phyloP scores from a whole-genome alignment of 164 flowering plant genomes.

The Paratinospora sagittata region DNA sequence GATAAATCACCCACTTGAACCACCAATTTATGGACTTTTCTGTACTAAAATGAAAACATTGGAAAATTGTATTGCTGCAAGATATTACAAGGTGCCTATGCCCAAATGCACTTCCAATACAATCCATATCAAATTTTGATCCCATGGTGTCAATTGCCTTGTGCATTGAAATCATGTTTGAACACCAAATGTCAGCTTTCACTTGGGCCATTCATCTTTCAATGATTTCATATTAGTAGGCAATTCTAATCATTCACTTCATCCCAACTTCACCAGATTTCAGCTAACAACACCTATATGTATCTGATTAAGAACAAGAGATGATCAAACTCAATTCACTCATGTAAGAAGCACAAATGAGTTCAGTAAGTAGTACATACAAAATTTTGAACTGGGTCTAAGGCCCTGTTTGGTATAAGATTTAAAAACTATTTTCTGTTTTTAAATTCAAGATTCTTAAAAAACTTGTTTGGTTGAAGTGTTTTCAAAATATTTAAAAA shows the following conservation, averaged over 20 bases:
- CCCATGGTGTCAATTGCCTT: neutral
- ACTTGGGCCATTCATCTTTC: neutral
- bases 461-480: too few species aligned
- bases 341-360: too few species aligned
- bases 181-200: neutral
- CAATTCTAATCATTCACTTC: too few species aligned
- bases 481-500: too few species aligned
- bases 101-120: neutral
- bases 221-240: neutral
- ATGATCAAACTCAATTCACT: neutral
- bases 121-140: neutral
- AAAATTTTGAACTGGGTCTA: too few species aligned
- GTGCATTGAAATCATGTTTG: neutral
- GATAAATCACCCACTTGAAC: too few species aligned
- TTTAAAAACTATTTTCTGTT: too few species aligned
- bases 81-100: neutral
- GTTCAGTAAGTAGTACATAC: too few species aligned
- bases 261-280: neutral
- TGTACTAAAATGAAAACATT: neutral
- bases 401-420: too few species aligned
- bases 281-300: neutral
- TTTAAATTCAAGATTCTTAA: too few species aligned
- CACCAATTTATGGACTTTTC: too few species aligned
- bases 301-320: neutral
- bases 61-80: neutral